phyloP scores from a whole-genome alignment of 1,139 yeast species.

The Pichiaceae sp. region DNA sequence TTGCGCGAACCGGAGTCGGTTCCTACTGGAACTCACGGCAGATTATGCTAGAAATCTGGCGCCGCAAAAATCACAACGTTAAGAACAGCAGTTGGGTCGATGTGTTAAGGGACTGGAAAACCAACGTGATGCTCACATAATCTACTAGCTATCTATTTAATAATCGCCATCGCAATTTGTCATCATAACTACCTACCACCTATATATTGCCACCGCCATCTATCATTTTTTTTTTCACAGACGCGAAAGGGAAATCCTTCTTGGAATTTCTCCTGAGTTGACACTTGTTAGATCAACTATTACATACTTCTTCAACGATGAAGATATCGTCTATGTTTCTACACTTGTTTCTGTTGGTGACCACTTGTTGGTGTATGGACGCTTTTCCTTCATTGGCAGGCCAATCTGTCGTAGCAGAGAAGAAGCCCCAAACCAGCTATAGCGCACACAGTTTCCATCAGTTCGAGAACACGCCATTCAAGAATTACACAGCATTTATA shows the following conservation, averaged over 20 bases:
- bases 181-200: too few relatives aligned
- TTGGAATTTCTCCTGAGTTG: not conserved
- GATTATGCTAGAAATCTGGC: constrained; percentile 83
- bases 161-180: too few relatives aligned
- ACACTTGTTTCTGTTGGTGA: not conserved
- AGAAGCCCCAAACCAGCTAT: constrained; percentile 17
- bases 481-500: constrained; percentile 15
- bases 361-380: not conserved
- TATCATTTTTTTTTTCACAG: not conserved
- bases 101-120: constrained; percentile 76
- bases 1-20: constrained; percentile 68
- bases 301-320: too few relatives aligned
- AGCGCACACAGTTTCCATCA: constrained; percentile 19
- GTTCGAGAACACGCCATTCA: constrained; percentile 22
- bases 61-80: constrained; percentile 54
- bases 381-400: constrained; percentile 1
- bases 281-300: not conserved
- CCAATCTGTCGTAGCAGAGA: constrained; percentile 9
- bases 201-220: not conserved
- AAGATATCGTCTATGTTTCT: too few relatives aligned
- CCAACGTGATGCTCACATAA: constrained; percentile 66
- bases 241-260: too few relatives aligned
- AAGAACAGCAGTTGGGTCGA: constrained; percentile 68
- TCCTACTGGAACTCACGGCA: constrained; percentile 83
- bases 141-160: not conserved